phyloP scores from a whole-genome alignment of 2,329 filamentous ascomycete genomes.

The Mariannaea elegans region DNA sequence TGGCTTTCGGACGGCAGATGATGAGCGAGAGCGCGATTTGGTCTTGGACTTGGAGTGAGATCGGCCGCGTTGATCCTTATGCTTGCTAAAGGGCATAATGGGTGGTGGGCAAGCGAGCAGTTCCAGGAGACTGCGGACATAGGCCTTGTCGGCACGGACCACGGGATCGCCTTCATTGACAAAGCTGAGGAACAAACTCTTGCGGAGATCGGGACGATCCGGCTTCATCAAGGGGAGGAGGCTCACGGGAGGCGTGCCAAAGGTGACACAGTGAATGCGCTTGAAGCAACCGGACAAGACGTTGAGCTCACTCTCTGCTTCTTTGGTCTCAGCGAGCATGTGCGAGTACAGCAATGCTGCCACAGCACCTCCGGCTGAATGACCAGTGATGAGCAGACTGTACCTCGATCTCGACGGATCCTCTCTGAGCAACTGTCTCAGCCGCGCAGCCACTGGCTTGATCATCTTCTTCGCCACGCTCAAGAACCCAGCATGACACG shows the following conservation, averaged over 20 bases:
- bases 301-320: conserved; percentile 73
- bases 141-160: conserved; percentile 77
- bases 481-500: conserved; percentile 84
- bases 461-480: conserved; percentile 80
- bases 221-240: conserved; percentile 74
- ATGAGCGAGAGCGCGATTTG: conserved; percentile 23
- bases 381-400: conserved; percentile 84
- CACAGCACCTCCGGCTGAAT: conserved; percentile 86
- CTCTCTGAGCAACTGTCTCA: conserved; percentile 76
- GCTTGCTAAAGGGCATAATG: conserved; percentile 19
- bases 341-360: conserved; percentile 83
- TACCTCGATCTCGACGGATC: conserved; percentile 72
- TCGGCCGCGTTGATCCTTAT: conserved; percentile 24
- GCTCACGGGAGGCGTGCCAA: conserved; percentile 83
- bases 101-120: conserved; percentile 72
- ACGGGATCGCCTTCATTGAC: conserved; percentile 90
- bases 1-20: conserved; percentile 43
- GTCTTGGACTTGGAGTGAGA: conserved; percentile 7
- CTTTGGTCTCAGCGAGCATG: conserved; percentile 71
- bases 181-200: conserved; percentile 81
- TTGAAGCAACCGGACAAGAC: conserved; percentile 76
- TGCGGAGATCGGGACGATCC: conserved; percentile 56
- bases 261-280: conserved; percentile 84
- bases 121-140: conserved; percentile 76
- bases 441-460: conserved; percentile 72